Evolutionary conservation across 2,329 filamentous ascomycete species (phyloP).

Genomic region (Aschersonia sp.): DNA sequence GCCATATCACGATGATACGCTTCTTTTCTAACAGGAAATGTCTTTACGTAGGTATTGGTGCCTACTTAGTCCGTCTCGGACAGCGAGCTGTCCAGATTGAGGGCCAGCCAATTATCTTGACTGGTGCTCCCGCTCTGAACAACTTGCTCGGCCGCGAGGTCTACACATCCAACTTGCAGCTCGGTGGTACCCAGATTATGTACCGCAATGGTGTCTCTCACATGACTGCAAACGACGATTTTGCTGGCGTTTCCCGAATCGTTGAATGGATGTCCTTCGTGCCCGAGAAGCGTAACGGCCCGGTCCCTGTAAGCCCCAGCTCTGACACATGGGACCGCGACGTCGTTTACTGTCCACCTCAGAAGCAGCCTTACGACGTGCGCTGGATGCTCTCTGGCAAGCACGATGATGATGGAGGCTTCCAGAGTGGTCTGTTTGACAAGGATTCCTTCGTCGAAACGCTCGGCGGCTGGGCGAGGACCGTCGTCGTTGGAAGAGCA

Average conservation of each 20-base stretch:
- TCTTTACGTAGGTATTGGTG: slow-evolving; percentile 61
- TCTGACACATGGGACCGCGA: slow-evolving; percentile 88
- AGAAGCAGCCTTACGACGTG: slow-evolving; percentile 82
- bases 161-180: slow-evolving; percentile 96
- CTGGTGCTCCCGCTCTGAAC: slow-evolving; percentile 93
- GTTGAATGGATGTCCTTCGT: slow-evolving; percentile 97
- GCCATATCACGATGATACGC: background rate
- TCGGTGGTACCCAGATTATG: slow-evolving; percentile 99
- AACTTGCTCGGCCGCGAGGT: slow-evolving; percentile 96
- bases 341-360: slow-evolving; percentile 64
- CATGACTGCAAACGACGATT: slow-evolving; percentile 96
- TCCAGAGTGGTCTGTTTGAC: slow-evolving; percentile 86
- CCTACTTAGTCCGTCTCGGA: slow-evolving; percentile 93
- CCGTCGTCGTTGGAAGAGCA: slow-evolving; percentile 91
- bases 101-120: slow-evolving; percentile 96
- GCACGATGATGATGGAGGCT: slow-evolving; percentile 54
- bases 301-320: slow-evolving; percentile 80
- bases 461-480: slow-evolving; percentile 92
- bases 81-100: slow-evolving; percentile 98
- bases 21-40: background rate
- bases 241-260: slow-evolving; percentile 94
- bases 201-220: slow-evolving; percentile 99
- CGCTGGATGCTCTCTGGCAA: slow-evolving; percentile 85
- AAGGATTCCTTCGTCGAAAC: slow-evolving; percentile 93
- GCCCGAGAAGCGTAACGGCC: slow-evolving; percentile 84